These are phyloP conservation scores for Cyberlindnera mycetangii DNA, from an alignment of 805 yeast species.

Conservation along the genomic window DNA sequence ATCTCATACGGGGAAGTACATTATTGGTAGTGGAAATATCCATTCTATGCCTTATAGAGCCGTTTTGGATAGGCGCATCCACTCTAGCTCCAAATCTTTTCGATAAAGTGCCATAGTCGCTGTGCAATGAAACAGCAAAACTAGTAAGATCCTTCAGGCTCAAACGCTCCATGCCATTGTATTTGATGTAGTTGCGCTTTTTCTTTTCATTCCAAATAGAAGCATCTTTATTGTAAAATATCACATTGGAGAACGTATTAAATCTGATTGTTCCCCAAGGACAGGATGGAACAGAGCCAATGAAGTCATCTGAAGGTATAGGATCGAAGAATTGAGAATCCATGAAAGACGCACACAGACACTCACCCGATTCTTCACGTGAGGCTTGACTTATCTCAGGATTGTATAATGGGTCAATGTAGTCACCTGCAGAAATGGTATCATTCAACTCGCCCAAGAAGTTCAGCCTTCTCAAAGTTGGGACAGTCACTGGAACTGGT, in stretches of 20 bases:
- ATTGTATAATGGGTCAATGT: slow-evolving; percentile 8
- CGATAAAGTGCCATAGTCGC: too few species aligned
- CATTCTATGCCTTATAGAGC: background rate
- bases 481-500: slow-evolving; percentile 13
- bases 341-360: slow-evolving; percentile 4
- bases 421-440: slow-evolving; percentile 5
- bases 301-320: background rate
- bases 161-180: too few species aligned
- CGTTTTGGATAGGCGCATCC: background rate
- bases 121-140: too few species aligned
- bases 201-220: background rate
- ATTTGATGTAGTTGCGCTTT: background rate
- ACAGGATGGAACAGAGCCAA: background rate
- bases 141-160: too few species aligned
- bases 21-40: background rate
- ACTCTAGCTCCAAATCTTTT: too few species aligned
- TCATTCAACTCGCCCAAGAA: slow-evolving; percentile 9
- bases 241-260: slow-evolving; percentile 11
- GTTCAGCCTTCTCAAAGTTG: slow-evolving; percentile 9
- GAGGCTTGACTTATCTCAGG: background rate
- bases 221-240: slow-evolving; percentile 15
- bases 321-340: slow-evolving; percentile 12
- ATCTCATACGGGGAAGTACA: background rate
- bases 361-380: slow-evolving; percentile 3
- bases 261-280: slow-evolving; percentile 4